Evolutionary conservation across 257 asterid genomes (phyloP).

Genomic region (Nicotiana sylvestris): DNA sequence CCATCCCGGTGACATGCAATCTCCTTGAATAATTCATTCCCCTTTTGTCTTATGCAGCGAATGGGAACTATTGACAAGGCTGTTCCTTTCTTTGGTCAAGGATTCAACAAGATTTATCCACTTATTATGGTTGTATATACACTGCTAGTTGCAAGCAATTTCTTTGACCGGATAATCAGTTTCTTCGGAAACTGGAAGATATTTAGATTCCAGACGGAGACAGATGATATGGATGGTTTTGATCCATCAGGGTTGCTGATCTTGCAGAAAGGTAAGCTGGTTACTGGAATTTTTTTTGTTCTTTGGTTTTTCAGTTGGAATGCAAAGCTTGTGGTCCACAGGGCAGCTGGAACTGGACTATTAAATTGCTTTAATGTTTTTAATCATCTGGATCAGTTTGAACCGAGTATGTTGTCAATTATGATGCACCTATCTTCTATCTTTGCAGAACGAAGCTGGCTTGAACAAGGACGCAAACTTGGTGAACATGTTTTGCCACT

Average conservation of each 20-base stretch:
- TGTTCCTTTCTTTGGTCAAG: constrained; percentile 87
- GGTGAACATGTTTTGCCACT: constrained; percentile 96
- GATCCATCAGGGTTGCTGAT: constrained; percentile 96
- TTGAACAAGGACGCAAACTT: constrained; percentile 85
- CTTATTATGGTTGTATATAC: constrained; percentile 97
- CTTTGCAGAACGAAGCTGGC: constrained; percentile 76
- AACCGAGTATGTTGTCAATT: neutral
- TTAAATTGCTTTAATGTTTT: neutral
- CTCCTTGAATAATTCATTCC: neutral
- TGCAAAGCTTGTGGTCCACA: neutral
- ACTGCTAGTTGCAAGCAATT: constrained; percentile 87
- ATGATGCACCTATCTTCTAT: constrained; percentile 2
- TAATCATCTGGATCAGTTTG: neutral
- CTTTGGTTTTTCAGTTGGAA: neutral
- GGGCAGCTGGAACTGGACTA: neutral
- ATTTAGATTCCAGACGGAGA: constrained; percentile 63
- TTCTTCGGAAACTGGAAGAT: constrained; percentile 94
- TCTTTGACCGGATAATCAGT: constrained; percentile 77
- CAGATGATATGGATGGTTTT: constrained; percentile 88
- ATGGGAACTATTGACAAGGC: constrained; percentile 96
- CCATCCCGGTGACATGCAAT: neutral
- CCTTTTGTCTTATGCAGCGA: constrained; percentile 45
- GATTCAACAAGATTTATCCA: constrained; percentile 91
- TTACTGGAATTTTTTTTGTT: neutral
- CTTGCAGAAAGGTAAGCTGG: constrained; percentile 72